A percentile compares a stretch with the other conserved stretches of the same genome.
Conservation (phyloP, 1,139 yeast genomes). For the Arxiozyma bovina region DNA sequence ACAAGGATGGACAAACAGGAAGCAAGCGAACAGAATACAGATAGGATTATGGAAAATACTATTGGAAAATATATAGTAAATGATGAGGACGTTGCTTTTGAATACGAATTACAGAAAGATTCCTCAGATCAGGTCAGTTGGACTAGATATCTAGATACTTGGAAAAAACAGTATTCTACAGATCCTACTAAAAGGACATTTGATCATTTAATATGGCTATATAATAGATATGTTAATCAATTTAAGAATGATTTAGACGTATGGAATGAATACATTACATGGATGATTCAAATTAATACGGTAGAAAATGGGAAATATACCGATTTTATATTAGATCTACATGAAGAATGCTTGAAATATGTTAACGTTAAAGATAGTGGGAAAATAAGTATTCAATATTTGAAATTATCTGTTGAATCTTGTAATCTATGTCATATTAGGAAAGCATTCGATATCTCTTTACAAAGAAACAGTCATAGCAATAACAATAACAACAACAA, state of each 20-base stretch:
- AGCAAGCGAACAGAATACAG: no score
- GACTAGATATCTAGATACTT: slow-evolving; percentile 24
- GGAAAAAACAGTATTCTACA: slow-evolving; percentile 10
- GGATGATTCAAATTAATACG: slow-evolving; percentile 8
- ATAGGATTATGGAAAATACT: not conserved
- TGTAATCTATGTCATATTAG: slow-evolving; percentile 40
- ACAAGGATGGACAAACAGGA: not conserved
- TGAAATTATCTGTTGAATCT: slow-evolving; percentile 38
- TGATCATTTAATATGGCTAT: slow-evolving; percentile 23
- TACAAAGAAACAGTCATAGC: slow-evolving; percentile 35
- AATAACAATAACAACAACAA: slow-evolving; percentile 21
- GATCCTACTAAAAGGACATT: slow-evolving; percentile 7
- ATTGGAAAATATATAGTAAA: slow-evolving; percentile 8
- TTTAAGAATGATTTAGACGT: slow-evolving; percentile 13
- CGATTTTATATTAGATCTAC: slow-evolving; percentile 30
- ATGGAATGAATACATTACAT: slow-evolving; percentile 21
- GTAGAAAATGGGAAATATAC: not conserved
- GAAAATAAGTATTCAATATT: slow-evolving; percentile 47
- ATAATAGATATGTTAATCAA: slow-evolving; percentile 22
- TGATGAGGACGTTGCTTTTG: slow-evolving; percentile 27
- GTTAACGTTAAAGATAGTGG: slow-evolving; percentile 38
- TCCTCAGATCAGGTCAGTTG: slow-evolving; percentile 19
- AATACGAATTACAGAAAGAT: slow-evolving; percentile 26
- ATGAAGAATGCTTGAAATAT: slow-evolving; percentile 40
- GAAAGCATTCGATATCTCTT: slow-evolving; percentile 43